These are phyloP conservation scores for Linum trigynum DNA, from an alignment of 345 rosid species.

Conservation along the genomic window DNA sequence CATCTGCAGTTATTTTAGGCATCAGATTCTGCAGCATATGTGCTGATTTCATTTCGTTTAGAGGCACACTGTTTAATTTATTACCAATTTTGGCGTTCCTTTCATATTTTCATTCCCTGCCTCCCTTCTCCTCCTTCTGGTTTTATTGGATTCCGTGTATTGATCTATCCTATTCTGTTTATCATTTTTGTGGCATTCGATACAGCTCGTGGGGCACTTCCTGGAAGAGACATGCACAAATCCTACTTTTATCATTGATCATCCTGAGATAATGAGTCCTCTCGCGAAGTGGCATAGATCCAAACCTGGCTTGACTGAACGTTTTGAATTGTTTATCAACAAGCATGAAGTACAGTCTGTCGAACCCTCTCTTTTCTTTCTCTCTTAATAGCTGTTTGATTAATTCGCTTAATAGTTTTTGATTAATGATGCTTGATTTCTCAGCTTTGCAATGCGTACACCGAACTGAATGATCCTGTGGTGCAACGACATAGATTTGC, in stretches of 20 bases:
- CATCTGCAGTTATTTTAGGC: not conserved
- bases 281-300: constrained; percentile 85
- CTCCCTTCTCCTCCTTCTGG: too few species aligned
- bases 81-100: too few species aligned
- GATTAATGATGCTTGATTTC: not conserved
- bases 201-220: constrained; percentile 93
- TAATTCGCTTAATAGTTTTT: constrained; percentile 1
- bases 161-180: not conserved
- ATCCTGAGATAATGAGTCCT: constrained; percentile 87
- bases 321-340: constrained; percentile 87
- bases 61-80: too few species aligned
- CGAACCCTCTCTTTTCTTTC: not conserved
- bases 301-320: constrained; percentile 64
- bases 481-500: constrained; percentile 92
- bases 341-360: constrained; percentile 58
- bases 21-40: too few species aligned
- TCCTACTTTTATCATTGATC: constrained; percentile 88
- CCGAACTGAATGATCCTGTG: constrained; percentile 91
- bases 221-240: constrained; percentile 85
- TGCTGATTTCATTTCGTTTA: too few species aligned
- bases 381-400: not conserved
- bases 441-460: constrained; percentile 91
- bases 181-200: constrained; percentile 3
- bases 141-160: too few species aligned
- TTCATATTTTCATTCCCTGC: too few species aligned